Conservation (phyloP, 345 rosid genomes). For the Acer yangbiense region DNA sequence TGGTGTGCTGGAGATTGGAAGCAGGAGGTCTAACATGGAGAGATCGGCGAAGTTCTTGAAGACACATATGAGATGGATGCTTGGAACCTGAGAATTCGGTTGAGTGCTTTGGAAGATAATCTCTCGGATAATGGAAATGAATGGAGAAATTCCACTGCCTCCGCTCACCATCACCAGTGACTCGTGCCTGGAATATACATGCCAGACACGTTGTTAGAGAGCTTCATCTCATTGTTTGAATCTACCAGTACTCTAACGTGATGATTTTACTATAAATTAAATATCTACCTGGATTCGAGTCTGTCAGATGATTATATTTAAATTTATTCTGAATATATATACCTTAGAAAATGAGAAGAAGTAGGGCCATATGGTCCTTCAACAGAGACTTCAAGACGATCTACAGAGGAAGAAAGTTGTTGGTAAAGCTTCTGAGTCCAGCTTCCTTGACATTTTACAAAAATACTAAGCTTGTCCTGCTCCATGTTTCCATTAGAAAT, state of each 20-base stretch:
- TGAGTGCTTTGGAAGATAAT: conserved; percentile 13
- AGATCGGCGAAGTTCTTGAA: conserved; percentile 59
- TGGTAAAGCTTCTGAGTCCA: conserved; percentile 53
- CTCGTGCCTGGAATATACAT: conserved; percentile 31
- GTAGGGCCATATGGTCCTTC: conserved; percentile 83
- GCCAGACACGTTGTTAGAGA: too few species aligned
- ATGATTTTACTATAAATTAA: too few species aligned
- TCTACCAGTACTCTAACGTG: too few species aligned
- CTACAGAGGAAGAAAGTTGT: conserved; percentile 41
- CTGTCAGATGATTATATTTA: too few species aligned
- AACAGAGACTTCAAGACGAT: conserved; percentile 57
- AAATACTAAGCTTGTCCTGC: conserved; percentile 34
- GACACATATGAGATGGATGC: conserved; percentile 30
- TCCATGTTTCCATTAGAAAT: conserved; percentile 41
- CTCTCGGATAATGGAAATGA: conserved; percentile 44
- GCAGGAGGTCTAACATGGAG: conserved; percentile 58
- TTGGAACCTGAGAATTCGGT: conserved; percentile 13
- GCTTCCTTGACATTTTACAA: conserved; percentile 40
- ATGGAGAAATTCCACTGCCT: conserved; percentile 53
- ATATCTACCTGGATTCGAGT: not conserved
- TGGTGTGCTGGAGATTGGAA: conserved; percentile 44
- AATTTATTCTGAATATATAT: too few species aligned
- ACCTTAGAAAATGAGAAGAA: conserved; percentile 52
- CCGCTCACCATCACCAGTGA: conserved; percentile 45
- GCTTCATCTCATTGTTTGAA: too few species aligned